Conservation (phyloP, 2,329 filamentous ascomycete species). For the Talaromyces pinophilus region DNA sequence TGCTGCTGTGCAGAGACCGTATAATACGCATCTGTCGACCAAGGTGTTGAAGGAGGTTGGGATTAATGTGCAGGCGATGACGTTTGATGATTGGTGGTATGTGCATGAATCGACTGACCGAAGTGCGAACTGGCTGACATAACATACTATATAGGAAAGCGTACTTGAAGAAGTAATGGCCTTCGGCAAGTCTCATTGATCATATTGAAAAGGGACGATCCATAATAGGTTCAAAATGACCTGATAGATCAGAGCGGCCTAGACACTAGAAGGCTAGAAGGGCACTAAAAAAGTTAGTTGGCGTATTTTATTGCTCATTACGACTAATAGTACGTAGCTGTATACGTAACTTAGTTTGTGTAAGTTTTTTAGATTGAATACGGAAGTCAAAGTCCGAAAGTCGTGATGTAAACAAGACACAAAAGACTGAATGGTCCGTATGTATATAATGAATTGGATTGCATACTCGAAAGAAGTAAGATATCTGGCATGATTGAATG, state of each 20-base stretch:
- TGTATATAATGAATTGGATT: background rate
- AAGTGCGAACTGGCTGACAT: background rate
- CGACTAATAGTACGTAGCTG: background rate
- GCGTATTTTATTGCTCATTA: background rate
- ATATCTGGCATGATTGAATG: background rate
- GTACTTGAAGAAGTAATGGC: constrained; percentile 4
- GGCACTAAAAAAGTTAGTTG: background rate
- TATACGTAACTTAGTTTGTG: background rate
- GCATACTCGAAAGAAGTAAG: background rate
- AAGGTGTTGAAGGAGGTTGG: constrained; percentile 69
- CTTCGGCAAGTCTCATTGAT: background rate
- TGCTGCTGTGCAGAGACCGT: constrained; percentile 74
- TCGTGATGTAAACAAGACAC: background rate
- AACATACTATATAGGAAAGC: background rate
- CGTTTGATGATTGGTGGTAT: constrained; percentile 80
- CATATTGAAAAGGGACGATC: background rate
- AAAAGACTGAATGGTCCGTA: background rate
- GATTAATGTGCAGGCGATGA: constrained; percentile 70
- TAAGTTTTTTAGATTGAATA: background rate
- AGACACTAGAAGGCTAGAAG: background rate
- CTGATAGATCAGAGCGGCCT: background rate
- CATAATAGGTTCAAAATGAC: constrained; percentile 1
- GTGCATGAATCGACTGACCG: constrained; percentile 21
- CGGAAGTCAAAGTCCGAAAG: background rate
- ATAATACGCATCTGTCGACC: constrained; percentile 84